phyloP scores from a whole-genome alignment of 2,329 filamentous ascomycete species.

The Fusarium buharicum region DNA sequence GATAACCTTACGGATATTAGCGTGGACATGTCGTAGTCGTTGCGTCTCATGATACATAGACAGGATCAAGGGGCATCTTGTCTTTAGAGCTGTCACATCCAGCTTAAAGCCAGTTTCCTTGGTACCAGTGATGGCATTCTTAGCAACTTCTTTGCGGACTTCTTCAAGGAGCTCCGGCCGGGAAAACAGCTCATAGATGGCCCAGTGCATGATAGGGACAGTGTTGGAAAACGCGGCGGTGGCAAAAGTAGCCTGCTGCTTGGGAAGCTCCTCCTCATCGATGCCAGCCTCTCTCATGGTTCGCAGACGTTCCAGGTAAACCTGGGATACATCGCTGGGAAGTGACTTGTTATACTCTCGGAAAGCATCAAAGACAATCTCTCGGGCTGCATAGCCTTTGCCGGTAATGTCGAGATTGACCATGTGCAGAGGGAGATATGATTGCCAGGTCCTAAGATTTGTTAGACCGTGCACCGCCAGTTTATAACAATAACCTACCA shows the following conservation, averaged over 20 bases:
- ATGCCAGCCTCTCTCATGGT: conserved; percentile 24
- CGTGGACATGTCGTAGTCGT: conserved; percentile 22
- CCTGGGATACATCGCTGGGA: conserved; percentile 22
- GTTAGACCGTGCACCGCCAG: background rate
- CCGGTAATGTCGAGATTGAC: conserved; percentile 16
- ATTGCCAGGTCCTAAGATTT: conserved; percentile 27
- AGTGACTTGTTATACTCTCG: conserved; percentile 25
- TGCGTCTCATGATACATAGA: conserved; percentile 30
- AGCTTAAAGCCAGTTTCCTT: conserved; percentile 12
- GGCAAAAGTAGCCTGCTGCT: conserved; percentile 33
- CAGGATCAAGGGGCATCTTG: conserved; percentile 26
- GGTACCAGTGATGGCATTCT: conserved; percentile 11
- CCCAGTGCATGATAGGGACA: conserved; percentile 28
- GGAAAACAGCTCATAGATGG: conserved; percentile 34
- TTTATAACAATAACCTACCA: conserved; percentile 7
- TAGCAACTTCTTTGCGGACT: conserved; percentile 14
- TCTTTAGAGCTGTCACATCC: conserved; percentile 28
- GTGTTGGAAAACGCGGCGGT: conserved; percentile 33
- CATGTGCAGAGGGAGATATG: conserved; percentile 26
- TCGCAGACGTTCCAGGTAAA: conserved; percentile 18
- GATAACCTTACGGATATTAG: conserved; percentile 42
- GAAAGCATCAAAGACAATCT: conserved; percentile 33
- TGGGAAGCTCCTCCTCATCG: conserved; percentile 25
- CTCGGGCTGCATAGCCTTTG: conserved; percentile 30
- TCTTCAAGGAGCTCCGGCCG: conserved; percentile 18